Conservation (phyloP, 164 flowering plant genomes). For the Nelumbo lutea region DNA sequence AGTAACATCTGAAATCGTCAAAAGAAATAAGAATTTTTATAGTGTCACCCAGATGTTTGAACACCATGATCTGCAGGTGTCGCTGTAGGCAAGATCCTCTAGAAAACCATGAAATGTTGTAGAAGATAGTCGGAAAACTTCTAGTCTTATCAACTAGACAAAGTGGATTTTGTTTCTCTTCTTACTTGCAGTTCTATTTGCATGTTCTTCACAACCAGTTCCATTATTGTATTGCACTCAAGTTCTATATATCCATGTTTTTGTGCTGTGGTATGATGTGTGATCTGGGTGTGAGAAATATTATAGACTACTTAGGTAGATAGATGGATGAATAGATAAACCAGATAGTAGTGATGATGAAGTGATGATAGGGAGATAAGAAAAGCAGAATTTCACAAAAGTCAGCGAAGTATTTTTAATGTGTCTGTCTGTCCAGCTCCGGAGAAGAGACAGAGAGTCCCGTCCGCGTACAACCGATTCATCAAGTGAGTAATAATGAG, state of each 20-base stretch:
- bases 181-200: neutral
- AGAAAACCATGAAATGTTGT: no score
- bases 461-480: constrained; percentile 97
- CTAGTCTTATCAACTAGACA: no score
- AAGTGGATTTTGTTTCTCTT: neutral
- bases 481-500: constrained; percentile 68
- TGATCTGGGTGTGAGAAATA: no score
- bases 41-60: no score
- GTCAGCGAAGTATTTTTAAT: constrained; percentile 30
- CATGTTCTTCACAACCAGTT: neutral
- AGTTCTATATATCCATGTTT: no score
- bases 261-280: no score
- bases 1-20: no score
- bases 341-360: constrained; percentile 37
- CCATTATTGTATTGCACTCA: no score
- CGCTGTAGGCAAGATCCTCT: no score
- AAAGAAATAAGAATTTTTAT: no score
- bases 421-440: constrained; percentile 65
- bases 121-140: no score
- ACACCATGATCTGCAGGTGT: no score
- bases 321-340: constrained; percentile 15
- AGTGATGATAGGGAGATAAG: constrained; percentile 27
- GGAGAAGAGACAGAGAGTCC: constrained; percentile 99
- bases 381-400: constrained; percentile 12
- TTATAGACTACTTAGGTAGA: neutral